Percentiles rank a stretch among this genome's conserved stretches.
These are phyloP conservation scores for Radiomyces spectabilis DNA, from an alignment of 192 early-diverging fungal genomes.

Conservation along the genomic window DNA sequence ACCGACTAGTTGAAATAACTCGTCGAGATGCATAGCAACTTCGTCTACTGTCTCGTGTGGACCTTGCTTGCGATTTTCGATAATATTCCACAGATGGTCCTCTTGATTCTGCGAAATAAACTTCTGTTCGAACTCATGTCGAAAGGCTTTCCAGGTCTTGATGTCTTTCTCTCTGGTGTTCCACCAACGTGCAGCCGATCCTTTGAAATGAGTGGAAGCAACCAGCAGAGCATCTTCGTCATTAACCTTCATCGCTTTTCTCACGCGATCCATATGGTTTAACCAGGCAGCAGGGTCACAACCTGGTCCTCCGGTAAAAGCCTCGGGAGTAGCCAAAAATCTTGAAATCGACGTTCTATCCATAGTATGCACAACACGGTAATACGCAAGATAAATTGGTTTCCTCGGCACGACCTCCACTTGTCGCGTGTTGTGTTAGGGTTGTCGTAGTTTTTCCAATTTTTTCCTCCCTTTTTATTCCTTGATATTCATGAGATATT, in stretches of 20 bases:
- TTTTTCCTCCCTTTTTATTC: no score
- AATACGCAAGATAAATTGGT: no score
- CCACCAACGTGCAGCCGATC: not conserved
- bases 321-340: no score
- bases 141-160: not conserved
- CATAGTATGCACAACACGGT: no score
- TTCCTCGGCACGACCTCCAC: no score
- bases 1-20: not conserved
- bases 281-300: no score
- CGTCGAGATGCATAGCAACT: not conserved
- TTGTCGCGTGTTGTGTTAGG: no score
- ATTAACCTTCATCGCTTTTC: not conserved
- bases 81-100: not conserved
- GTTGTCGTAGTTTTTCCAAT: no score
- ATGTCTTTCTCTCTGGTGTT: not conserved
- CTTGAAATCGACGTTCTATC: no score
- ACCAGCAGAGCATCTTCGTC: not conserved
- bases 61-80: not conserved
- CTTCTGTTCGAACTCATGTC: not conserved
- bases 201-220: not conserved
- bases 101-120: not conserved
- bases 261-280: not conserved
- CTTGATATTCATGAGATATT: no score
- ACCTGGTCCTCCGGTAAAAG: no score
- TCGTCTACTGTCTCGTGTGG: not conserved